Percentiles rank a stretch among this genome's conserved stretches.
Evolutionary conservation across 768 basidiomycete species (phyloP).

Genomic region (Lactarius pseudohatsudake): DNA sequence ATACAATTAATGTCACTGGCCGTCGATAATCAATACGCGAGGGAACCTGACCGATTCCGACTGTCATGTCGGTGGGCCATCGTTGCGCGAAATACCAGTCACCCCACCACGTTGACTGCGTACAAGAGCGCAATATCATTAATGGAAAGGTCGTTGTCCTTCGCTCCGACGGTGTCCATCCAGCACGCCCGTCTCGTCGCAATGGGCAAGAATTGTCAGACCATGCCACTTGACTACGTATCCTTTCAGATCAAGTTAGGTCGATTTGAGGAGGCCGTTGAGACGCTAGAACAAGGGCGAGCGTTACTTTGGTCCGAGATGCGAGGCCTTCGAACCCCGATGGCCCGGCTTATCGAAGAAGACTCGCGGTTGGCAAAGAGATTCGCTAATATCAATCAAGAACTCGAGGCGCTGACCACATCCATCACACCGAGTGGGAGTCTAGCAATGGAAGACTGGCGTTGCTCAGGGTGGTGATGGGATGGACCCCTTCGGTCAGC

Average conservation of each 20-base stretch:
- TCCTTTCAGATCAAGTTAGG: conserved; percentile 10
- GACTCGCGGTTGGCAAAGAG: background rate
- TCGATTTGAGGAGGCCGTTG: conserved; percentile 13
- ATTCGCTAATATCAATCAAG: background rate
- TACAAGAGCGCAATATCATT: background rate
- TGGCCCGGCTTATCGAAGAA: background rate
- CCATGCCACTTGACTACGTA: conserved; percentile 2
- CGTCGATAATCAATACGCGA: background rate
- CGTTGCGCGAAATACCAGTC: background rate
- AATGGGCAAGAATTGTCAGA: background rate
- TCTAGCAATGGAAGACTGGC: too few species aligned
- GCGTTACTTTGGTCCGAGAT: conserved; percentile 14
- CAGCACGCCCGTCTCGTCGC: background rate
- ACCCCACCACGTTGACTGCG: background rate
- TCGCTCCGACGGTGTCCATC: background rate
- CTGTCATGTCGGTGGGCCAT: background rate
- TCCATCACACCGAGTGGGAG: too few species aligned
- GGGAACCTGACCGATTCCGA: background rate
- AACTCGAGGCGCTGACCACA: background rate
- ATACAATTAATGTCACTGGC: background rate
- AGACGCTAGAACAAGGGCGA: conserved; percentile 16
- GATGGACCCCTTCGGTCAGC: background rate
- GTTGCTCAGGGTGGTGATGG: too few species aligned
- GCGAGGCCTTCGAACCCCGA: conserved; percentile 6
- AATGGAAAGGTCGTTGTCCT: background rate